Evolutionary conservation across 371 early-diverging fungal species (phyloP).

Genomic region (Nematocida major): DNA sequence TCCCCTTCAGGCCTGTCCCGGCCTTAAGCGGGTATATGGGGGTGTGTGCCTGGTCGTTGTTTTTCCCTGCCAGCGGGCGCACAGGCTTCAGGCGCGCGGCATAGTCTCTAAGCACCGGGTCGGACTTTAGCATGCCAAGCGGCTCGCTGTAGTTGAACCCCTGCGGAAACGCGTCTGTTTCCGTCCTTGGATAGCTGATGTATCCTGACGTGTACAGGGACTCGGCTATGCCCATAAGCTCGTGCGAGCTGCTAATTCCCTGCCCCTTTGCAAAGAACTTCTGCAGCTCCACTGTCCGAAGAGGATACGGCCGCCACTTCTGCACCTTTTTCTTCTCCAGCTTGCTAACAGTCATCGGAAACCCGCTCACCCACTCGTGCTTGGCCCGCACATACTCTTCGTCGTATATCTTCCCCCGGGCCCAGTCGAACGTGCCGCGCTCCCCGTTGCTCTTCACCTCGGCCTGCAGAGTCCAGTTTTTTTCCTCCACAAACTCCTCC

Average conservation of each 20-base stretch:
- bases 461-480: conserved; percentile 75
- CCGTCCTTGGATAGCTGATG: conserved; percentile 96
- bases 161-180: conserved; percentile 81
- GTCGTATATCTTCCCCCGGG: conserved; percentile 62
- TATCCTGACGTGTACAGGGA: conserved; percentile 67
- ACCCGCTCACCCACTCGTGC: not conserved
- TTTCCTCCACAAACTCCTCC: conserved; percentile 76
- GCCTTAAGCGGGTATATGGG: conserved; percentile 90
- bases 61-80: conserved; percentile 76
- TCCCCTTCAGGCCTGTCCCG: conserved; percentile 67
- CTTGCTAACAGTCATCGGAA: conserved; percentile 1
- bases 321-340: conserved; percentile 77
- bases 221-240: conserved; percentile 72
- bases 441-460: conserved; percentile 64
- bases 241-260: conserved; percentile 69
- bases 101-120: conserved; percentile 52
- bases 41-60: conserved; percentile 95
- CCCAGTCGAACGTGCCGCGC: conserved; percentile 57
- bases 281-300: conserved; percentile 72
- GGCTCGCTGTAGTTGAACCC: conserved; percentile 70
- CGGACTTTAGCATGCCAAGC: conserved; percentile 47
- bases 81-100: conserved; percentile 13
- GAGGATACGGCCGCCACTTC: conserved; percentile 75
- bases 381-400: conserved; percentile 59
- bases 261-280: conserved; percentile 14